Conservation (phyloP, 352 stramenopile species). For the Phytophthora melonis region DNA sequence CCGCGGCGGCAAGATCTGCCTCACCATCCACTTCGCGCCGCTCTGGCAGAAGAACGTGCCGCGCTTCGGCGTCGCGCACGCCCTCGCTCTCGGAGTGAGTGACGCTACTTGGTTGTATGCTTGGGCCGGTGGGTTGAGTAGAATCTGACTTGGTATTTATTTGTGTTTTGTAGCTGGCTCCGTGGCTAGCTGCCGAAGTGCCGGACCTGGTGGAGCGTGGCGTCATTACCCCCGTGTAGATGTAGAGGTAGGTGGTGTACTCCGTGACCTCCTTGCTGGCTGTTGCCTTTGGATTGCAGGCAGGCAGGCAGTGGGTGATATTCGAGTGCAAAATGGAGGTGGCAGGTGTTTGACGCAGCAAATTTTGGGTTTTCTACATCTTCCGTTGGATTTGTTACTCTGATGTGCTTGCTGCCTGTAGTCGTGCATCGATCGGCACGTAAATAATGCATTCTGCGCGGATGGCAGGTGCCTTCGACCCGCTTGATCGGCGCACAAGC, state of each 20-base stretch:
- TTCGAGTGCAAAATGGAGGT: background rate
- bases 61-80: slow-evolving; percentile 87
- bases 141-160: background rate
- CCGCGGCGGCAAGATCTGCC: slow-evolving; percentile 88
- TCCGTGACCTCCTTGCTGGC: background rate
- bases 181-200: slow-evolving; percentile 89
- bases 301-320: background rate
- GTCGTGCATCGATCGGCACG: slow-evolving; percentile 34
- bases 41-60: slow-evolving; percentile 92
- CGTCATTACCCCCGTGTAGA: slow-evolving; percentile 76
- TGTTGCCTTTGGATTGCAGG: background rate
- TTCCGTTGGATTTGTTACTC: slow-evolving; percentile 51
- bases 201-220: slow-evolving; percentile 86
- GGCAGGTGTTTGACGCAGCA: background rate
- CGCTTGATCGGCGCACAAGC: background rate
- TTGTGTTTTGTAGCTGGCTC: slow-evolving; percentile 61
- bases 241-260: background rate
- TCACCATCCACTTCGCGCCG: slow-evolving; percentile 91
- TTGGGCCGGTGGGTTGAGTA: background rate
- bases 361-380: slow-evolving; percentile 39
- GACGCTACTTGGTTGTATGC: background rate
- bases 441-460: slow-evolving; percentile 45
- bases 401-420: slow-evolving; percentile 32
- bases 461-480: slow-evolving; percentile 21
- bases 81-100: slow-evolving; percentile 81